phyloP scores from a whole-genome alignment of 169 alveolate genomes.

The Eimeria mitis region DNA sequence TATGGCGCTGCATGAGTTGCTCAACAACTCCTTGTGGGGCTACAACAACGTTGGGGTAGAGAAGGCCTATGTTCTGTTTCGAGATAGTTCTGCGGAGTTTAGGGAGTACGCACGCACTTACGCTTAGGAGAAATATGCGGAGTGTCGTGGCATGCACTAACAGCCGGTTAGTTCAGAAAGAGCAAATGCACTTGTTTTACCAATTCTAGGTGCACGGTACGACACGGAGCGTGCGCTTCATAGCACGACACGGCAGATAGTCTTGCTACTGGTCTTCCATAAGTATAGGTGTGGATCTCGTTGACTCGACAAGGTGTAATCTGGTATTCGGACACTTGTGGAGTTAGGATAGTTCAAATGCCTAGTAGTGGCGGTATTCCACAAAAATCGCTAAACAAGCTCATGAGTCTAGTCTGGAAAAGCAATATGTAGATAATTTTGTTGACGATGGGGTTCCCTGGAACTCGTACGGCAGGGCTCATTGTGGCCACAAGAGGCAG shows the following conservation, averaged over 20 bases:
- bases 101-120: slow-evolving; percentile 9
- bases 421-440: neutral
- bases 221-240: neutral
- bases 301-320: no score
- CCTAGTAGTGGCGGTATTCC: neutral
- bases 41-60: neutral
- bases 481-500: neutral
- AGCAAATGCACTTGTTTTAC: neutral
- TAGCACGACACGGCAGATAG: neutral
- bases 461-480: neutral
- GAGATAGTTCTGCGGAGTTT: neutral
- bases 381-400: neutral
- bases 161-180: neutral
- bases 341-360: neutral
- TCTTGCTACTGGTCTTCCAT: no score
- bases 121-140: neutral
- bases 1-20: neutral
- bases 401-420: no score
- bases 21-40: neutral
- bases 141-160: neutral
- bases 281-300: no score
- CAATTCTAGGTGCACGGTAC: neutral
- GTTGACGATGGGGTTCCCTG: neutral
- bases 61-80: neutral
- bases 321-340: no score